A percentile compares a stretch with the other conserved stretches of the same genome.
phyloP scores from a whole-genome alignment of 345 rosid genomes.

The Citrus sinensis region DVS_A1.0 CM039163.1:30489001-30489500 shows the following conservation, averaged over 20 bases:
- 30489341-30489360: background rate
- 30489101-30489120: conserved; percentile 46
- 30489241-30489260: background rate
- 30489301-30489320: too few species aligned
- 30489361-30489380: background rate
- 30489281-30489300: background rate
- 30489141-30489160: conserved; percentile 58
- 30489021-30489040: background rate
- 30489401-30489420: background rate
- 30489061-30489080: conserved; percentile 37
- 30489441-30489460: background rate
- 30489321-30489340: background rate
- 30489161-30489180: conserved; percentile 44
- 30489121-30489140: conserved; percentile 52
- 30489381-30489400: background rate
- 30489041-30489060: background rate
- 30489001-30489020: background rate
- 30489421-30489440: background rate
- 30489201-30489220: conserved; percentile 49
- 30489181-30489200: conserved; percentile 41
- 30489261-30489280: background rate
- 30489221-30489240: background rate
- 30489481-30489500: too few species aligned
- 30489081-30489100: conserved; percentile 56
- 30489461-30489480: background rate